These are phyloP conservation scores for Solanum hybrid DNA, from an alignment of 305 asterid genomes.

Conservation along the genomic window DNA sequence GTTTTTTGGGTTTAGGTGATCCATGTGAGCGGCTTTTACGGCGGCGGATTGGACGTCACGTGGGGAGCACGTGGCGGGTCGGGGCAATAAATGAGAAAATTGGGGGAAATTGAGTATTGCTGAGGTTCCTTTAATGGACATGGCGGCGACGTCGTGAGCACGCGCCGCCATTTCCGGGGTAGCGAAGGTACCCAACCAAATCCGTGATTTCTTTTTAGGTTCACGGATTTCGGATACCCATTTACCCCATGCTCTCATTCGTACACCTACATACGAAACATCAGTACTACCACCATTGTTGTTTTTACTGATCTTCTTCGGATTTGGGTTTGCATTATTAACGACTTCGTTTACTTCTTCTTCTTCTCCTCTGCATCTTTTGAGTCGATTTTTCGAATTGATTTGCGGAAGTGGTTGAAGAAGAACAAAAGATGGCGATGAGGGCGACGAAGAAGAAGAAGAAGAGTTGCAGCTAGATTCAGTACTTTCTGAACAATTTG, in stretches of 20 bases:
- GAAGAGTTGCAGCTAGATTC: background rate
- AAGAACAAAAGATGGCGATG: background rate
- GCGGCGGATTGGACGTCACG: slow-evolving; percentile 57
- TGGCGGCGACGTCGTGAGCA: slow-evolving; percentile 55
- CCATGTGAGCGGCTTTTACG: slow-evolving; percentile 46
- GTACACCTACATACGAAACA: slow-evolving; percentile 35
- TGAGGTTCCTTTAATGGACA: slow-evolving; percentile 34
- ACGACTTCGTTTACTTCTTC: background rate
- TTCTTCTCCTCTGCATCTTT: background rate
- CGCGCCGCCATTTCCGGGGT: slow-evolving; percentile 58
- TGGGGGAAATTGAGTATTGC: slow-evolving; percentile 47
- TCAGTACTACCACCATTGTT: background rate
- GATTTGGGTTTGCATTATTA: background rate
- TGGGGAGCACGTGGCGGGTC: slow-evolving; percentile 41
- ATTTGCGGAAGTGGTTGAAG: background rate
- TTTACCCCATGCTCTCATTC: slow-evolving; percentile 60
- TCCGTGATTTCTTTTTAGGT: slow-evolving; percentile 53
- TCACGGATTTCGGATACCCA: slow-evolving; percentile 62
- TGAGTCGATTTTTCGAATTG: background rate
- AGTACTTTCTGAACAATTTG: background rate
- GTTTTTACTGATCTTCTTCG: background rate
- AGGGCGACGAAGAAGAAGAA: background rate
- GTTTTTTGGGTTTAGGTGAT: slow-evolving; percentile 2
- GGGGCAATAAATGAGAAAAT: slow-evolving; percentile 28
- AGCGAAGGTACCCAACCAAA: slow-evolving; percentile 57